A percentile compares a stretch with the other conserved stretches of the same genome.
These are phyloP conservation scores for Monosporascus sp. DNA, from an alignment of 2,329 filamentous ascomycete genomes.

Conservation along the genomic window DNA sequence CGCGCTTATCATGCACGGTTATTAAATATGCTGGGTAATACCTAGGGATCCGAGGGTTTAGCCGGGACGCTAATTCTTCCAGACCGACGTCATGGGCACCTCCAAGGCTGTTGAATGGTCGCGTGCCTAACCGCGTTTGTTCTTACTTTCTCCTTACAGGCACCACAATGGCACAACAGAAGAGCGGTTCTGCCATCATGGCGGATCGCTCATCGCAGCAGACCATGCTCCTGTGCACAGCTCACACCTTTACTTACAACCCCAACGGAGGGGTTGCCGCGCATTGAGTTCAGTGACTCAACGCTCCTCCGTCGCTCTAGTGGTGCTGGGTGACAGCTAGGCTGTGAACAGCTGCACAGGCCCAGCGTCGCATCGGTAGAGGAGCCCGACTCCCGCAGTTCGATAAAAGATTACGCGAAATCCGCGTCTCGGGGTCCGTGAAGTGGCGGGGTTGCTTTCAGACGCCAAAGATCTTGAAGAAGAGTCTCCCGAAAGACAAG, in stretches of 20 bases:
- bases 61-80: too few relatives aligned
- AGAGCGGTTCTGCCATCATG: conserved; percentile 10
- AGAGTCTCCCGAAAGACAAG: not conserved
- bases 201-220: conserved; percentile 7
- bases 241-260: conserved; percentile 28
- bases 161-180: conserved; percentile 16
- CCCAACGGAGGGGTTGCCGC: conserved; percentile 46
- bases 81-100: too few relatives aligned
- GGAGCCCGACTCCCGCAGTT: conserved; percentile 3
- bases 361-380: conserved; percentile 5
- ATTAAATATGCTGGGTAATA: too few relatives aligned
- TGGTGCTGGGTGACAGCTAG: conserved; percentile 10
- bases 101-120: not conserved
- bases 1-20: too few relatives aligned
- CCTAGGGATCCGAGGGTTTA: too few relatives aligned
- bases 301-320: conserved; percentile 19
- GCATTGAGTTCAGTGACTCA: conserved; percentile 30
- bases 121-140: conserved; percentile 10
- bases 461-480: not conserved
- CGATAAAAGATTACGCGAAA: not conserved
- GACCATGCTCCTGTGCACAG: conserved; percentile 16
- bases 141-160: conserved; percentile 8
- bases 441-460: not conserved
- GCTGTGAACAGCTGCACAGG: conserved; percentile 7
- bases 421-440: not conserved